A percentile compares a stretch with the other conserved stretches of the same genome.
Conservation (phyloP, 2,329 filamentous ascomycete species). For the Clonostachys solani region DNA sequence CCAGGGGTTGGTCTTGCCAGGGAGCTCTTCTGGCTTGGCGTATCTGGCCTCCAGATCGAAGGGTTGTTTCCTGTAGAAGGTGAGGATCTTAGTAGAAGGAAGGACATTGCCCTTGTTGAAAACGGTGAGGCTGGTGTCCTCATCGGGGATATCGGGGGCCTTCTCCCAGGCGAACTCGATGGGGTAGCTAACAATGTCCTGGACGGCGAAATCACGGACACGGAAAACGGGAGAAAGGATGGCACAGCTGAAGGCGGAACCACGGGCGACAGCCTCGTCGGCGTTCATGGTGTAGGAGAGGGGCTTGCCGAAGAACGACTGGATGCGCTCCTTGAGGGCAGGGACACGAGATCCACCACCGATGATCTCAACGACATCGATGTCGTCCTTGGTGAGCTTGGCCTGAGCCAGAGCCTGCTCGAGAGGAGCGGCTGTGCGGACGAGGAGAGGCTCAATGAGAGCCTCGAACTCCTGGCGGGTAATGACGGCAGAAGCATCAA, state of each 20-base stretch:
- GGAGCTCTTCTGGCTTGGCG: conserved; percentile 78
- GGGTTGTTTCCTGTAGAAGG: conserved; percentile 96
- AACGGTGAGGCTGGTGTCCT: conserved; percentile 94
- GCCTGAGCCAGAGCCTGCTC: conserved; percentile 94
- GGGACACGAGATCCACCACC: conserved; percentile 94
- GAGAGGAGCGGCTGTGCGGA: conserved; percentile 67
- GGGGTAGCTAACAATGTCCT: conserved; percentile 97
- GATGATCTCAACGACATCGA: conserved; percentile 89
- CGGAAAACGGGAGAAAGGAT: conserved; percentile 97
- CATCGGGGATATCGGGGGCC: conserved; percentile 94
- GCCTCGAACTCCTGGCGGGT: conserved; percentile 93
- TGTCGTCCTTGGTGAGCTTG: conserved; percentile 85
- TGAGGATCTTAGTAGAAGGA: conserved; percentile 98
- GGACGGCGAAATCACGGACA: conserved; percentile 94
- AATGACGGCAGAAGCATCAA: conserved; percentile 84
- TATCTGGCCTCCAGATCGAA: conserved; percentile 97
- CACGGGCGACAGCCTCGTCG: conserved; percentile 93
- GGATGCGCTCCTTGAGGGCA: conserved; percentile 83
- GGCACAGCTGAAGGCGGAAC: conserved; percentile 95
- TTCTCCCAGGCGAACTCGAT: conserved; percentile 99
- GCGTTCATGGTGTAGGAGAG: conserved; percentile 98
- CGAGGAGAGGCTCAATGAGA: conserved; percentile 79
- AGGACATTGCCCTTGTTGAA: conserved; percentile 97
- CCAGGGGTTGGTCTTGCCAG: conserved; percentile 88
- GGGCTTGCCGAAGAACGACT: conserved; percentile 85